These are phyloP conservation scores for Begonia masoniana DNA, from an alignment of 306 rosid genomes.

Conservation along the genomic window DNA sequence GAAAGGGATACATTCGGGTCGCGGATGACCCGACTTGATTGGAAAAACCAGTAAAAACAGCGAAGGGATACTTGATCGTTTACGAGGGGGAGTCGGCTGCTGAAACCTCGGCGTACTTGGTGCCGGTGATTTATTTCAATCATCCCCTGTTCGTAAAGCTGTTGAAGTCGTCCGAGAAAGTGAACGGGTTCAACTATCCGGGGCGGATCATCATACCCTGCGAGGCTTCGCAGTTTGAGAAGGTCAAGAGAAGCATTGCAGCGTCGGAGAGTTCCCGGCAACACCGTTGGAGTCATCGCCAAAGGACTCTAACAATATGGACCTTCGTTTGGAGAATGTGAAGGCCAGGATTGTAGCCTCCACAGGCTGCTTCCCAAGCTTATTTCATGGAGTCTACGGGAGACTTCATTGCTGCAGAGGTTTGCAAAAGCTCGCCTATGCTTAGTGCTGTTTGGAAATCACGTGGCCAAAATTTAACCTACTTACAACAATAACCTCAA, in stretches of 20 bases:
- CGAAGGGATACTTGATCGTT: conserved; percentile 36
- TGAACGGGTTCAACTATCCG: conserved; percentile 37
- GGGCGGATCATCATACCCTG: conserved; percentile 42
- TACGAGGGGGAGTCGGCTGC: conserved; percentile 24
- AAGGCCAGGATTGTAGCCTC: too few species aligned
- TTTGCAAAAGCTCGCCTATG: too few species aligned
- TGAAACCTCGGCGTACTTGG: conserved; percentile 24
- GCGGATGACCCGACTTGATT: conserved; percentile 5
- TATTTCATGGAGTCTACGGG: too few species aligned
- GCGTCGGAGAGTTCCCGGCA: conserved; percentile 8
- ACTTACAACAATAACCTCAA: too few species aligned
- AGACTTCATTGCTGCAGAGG: too few species aligned
- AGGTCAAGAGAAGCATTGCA: conserved; percentile 31
- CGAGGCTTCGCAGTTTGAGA: conserved; percentile 32
- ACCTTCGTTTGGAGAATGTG: too few species aligned
- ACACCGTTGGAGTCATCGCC: neutral
- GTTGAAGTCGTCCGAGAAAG: conserved; percentile 27
- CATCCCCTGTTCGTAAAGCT: conserved; percentile 34
- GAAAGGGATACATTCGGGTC: conserved; percentile 11
- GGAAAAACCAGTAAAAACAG: neutral
- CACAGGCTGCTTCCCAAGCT: too few species aligned
- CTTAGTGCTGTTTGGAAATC: too few species aligned
- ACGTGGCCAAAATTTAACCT: too few species aligned
- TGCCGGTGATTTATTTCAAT: conserved; percentile 37
- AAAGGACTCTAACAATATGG: neutral